Evolutionary conservation across 2,329 filamentous ascomycete genomes (phyloP).

Genomic region (Aspergillus vadensis): DNA sequence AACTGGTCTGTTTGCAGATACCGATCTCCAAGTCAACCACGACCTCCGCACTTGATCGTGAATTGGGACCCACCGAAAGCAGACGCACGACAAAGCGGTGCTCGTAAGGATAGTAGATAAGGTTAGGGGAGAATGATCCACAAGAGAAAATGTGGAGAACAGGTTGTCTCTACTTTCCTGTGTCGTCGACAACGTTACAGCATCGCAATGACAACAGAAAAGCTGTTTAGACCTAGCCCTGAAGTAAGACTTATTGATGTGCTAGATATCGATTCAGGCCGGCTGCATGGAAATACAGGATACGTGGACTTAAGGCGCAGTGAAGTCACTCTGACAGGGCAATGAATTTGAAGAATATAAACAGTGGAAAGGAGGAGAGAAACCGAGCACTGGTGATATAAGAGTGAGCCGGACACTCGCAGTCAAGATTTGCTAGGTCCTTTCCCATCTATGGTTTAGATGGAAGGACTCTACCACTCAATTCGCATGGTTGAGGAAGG

Average conservation of each 20-base stretch:
- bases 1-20: constrained; percentile 15
- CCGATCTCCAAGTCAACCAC: background rate
- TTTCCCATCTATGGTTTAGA: background rate
- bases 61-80: constrained; percentile 1
- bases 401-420: background rate
- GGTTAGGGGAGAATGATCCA: background rate
- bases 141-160: background rate
- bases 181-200: constrained; percentile 1
- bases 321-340: constrained; percentile 8
- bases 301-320: background rate
- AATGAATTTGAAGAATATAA: background rate
- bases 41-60: background rate
- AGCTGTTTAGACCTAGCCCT: background rate
- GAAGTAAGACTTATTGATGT: background rate
- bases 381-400: background rate
- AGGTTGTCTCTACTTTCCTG: background rate
- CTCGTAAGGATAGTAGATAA: background rate
- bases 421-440: background rate
- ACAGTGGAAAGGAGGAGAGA: too few species aligned
- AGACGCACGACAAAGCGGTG: background rate
- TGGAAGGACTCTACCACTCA: background rate
- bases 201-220: background rate
- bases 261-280: constrained; percentile 2
- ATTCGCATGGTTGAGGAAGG: background rate
- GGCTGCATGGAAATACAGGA: constrained; percentile 3